These are phyloP conservation scores for Cicer pinnatifidum DNA, from an alignment of 306 rosid genomes.

Conservation along the genomic window DNA sequence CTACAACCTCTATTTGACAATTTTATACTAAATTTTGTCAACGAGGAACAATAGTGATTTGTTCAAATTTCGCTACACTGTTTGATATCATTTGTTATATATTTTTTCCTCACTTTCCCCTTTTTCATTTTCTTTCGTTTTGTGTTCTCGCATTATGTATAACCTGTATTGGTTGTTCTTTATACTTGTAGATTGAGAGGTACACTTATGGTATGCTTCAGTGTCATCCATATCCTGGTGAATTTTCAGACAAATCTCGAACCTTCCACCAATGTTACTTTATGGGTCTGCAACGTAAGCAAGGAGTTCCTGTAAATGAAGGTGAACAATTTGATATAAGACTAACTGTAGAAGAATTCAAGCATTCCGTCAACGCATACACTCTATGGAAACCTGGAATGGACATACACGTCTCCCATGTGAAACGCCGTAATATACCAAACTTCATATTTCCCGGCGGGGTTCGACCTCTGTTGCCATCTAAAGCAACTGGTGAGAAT, in stretches of 20 bases:
- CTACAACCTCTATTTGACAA: too few species aligned
- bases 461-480: slow-evolving; percentile 64
- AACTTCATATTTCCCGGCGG: slow-evolving; percentile 82
- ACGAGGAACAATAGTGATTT: too few species aligned
- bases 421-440: slow-evolving; percentile 76
- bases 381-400: slow-evolving; percentile 69
- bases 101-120: not conserved
- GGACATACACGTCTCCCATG: slow-evolving; percentile 74
- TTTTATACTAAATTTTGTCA: too few species aligned
- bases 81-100: not conserved
- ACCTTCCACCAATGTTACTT: slow-evolving; percentile 76
- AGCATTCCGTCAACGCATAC: slow-evolving; percentile 65
- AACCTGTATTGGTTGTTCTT: slow-evolving; percentile 32
- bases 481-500: slow-evolving; percentile 67
- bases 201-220: slow-evolving; percentile 78
- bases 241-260: slow-evolving; percentile 73
- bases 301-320: slow-evolving; percentile 64
- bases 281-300: slow-evolving; percentile 92
- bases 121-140: not conserved
- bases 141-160: slow-evolving; percentile 23
- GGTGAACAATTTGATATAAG: slow-evolving; percentile 79
- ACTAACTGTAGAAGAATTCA: slow-evolving; percentile 73
- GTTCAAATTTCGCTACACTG: too few species aligned
- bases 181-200: slow-evolving; percentile 74
- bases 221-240: slow-evolving; percentile 94